Evolutionary conservation across 371 early-diverging fungal genomes (phyloP), one percentile per base, ranked within the genome.

Genomic region (Lichtheimia ornata): DNA sequence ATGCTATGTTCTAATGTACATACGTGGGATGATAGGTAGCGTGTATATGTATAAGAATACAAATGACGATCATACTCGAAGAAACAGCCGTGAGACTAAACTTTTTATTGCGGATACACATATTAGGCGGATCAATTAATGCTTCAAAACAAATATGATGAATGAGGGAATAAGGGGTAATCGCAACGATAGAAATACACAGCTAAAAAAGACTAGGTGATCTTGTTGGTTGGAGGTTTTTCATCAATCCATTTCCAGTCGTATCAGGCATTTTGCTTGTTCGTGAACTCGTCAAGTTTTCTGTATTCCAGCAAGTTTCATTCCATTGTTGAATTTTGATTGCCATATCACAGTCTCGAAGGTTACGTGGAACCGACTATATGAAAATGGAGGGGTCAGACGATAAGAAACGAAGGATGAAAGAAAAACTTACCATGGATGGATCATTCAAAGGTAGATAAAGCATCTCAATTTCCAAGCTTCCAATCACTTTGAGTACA

Each of bases 271-370:
- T 47, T 17, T 7, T 17, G 5, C 45, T 15, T 12, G 47, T 7
- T 22, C 4, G 1, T 5, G 6, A 18, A 22, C 25, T 56, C 12
- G 47, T 41, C 22, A 56, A n/a, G 12, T 56, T 35, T 45, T 56
- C 57, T 9, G 57, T 56, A 11, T 56, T 56, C 57, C 57, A 56
- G 24, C 50, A 50, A 28, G 78, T 74, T 22, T 72, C 71, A 59
- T 77, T 74, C 78, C 78, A 77, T 35, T 77, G 78, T 14, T 69
- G 63, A 18, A 77, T 74, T 45, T 74, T 74, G 13, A 77, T 56
- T 4, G 78, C 72, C 50, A 74, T 62, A 53, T 77, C 78, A 43
- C 78, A 77, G 45, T 77, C 78, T 25, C 78, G 64, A 25, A 77
- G 57, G 47, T 66, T 77, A 56, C 62, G 59, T 13, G 78, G 78